Evolutionary conservation across 371 early-diverging fungal genomes (phyloP), one percentile per base, ranked within the genome.

Genomic region (Haplosporangium sp.): DNA sequence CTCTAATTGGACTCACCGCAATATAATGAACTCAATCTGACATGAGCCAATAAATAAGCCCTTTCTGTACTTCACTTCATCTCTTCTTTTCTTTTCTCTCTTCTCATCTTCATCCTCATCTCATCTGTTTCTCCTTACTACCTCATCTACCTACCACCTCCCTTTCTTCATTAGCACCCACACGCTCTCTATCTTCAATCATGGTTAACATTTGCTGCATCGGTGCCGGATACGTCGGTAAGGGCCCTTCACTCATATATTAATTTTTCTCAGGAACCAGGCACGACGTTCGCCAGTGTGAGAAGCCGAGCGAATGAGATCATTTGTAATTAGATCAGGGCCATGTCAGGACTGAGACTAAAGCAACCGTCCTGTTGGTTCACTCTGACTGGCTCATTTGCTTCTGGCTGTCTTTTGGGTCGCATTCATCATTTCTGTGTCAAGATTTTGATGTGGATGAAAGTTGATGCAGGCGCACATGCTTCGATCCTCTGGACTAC

Each of bases 181-280:
- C 55, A 20, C 41, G 41, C 11, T n/a, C 23, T 13, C 51, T 21
- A n/a, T 50, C 40, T 45, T 45, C 46, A 43, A 68, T 16, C 40
- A 67, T 69, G 70, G 70, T 69, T 58, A 69, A 69, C 59, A 63
- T 69, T 55, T 69, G 70, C 70, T 69, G 70, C 46, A 69, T 69
- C 54, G 70, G 70, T 63, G 70, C 70, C 50, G 70, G 70, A 63
- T 69, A 69, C 48, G 70, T 69, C 64, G 70, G 70, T 69, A 69
- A 63, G 70, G 9, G 55, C 50, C 21, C n/a, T 21, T 47, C 6
- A 29, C 29, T 4, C 38, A 36, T 23, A 42, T 36, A 55, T 55
- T 51, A 20, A 51, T 16, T 29, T 29, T 29, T 29, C 29, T 29
- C 29, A 29, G 29, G 29, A 29, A 29, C 29, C 29, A 29, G 29